Evolutionary conservation across 139 green algal genomes (phyloP), one percentile per base, ranked within the genome.

Genomic region (Diplosphaera chodatii): DNA sequence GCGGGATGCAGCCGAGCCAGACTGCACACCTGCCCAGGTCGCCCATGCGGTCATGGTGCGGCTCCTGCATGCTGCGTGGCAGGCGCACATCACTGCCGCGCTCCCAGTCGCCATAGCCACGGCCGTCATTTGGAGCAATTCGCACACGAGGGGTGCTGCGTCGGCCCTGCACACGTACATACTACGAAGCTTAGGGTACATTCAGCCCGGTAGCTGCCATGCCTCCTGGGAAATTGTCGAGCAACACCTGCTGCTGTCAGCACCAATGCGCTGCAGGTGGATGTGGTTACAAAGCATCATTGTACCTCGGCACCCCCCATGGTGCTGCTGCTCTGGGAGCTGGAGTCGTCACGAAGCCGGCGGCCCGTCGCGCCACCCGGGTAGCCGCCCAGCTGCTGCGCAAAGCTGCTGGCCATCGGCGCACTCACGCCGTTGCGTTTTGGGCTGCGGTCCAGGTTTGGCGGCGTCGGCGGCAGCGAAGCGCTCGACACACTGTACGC

Each of bases 391-490:
- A 68, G 30, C 16, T 18, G 48, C 48, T 59, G 48, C 8, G 48
- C 48, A 10, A 59, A 18, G 48, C 16, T 27, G 48, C 48, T 59
- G 48, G 48, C 48, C 16, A 3, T 59, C 18, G 48, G 48, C 8
- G 8, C 37, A 10, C 48, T 18, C 13, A 10, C 18, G 48, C 13
- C 48, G 16, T 18, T 18, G 48, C 48, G 25, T 18, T 59, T 59
- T 27, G 48, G 48, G 48, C 48, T 59, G 13, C 48, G 48, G 18
- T 59, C 48, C 48, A 59, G 48, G 48, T 59, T 59, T 18, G 48
- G 48, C 48, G 48, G 64, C 29, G 29, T 34, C 64, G 64, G 64
- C 64, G 29, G 64, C 64, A 28, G 64, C 64, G 29, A 37, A 30
- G 64, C 25, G 62, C 29, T 40, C 22, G 62, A 6, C 62, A 18